Percentiles rank a stretch among this genome's conserved stretches.
These are phyloP conservation scores for Penicillium sp. DNA, from an alignment of 2,329 filamentous ascomycete genomes.

Conservation along the genomic window DNA sequence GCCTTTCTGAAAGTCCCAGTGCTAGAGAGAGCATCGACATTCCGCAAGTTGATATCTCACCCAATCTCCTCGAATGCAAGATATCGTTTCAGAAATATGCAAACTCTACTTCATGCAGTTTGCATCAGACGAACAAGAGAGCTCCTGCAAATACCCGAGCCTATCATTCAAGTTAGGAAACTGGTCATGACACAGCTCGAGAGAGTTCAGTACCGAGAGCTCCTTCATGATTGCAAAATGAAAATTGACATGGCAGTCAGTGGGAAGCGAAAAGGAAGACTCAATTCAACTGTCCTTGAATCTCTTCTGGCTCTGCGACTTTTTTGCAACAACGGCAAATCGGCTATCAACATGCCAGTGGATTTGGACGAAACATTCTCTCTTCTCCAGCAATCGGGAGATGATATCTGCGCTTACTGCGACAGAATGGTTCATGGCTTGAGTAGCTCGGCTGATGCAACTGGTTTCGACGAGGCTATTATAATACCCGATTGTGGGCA, in stretches of 20 bases:
- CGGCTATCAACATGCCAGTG: conserved; percentile 30
- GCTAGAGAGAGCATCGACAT: conserved; percentile 1
- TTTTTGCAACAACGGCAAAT: conserved; percentile 8
- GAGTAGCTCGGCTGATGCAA: neutral
- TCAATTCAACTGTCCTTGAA: conserved; percentile 5
- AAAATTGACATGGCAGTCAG: conserved; percentile 7
- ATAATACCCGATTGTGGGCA: neutral
- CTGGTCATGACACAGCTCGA: conserved; percentile 52
- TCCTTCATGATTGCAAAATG: neutral
- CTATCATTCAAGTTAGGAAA: conserved; percentile 6
- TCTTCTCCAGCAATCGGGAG: conserved; percentile 17
- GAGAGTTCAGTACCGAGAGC: conserved; percentile 25
- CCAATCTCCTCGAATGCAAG: conserved; percentile 41
- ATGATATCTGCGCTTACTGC: conserved; percentile 25
- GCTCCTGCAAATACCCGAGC: conserved; percentile 28
- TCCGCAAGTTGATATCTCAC: conserved; percentile 5
- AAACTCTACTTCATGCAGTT: conserved; percentile 36
- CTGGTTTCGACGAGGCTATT: neutral
- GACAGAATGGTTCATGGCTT: neutral
- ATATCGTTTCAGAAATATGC: conserved; percentile 26
- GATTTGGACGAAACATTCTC: conserved; percentile 25
- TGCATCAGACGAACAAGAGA: conserved; percentile 30
- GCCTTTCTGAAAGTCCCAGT: conserved; percentile 49
- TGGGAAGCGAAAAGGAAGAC: neutral
- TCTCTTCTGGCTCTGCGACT: neutral